Evolutionary conservation across 331 rosid species (phyloP), one percentile per base, ranked within the genome.

Genomic region (Saraca asoca): DNA sequence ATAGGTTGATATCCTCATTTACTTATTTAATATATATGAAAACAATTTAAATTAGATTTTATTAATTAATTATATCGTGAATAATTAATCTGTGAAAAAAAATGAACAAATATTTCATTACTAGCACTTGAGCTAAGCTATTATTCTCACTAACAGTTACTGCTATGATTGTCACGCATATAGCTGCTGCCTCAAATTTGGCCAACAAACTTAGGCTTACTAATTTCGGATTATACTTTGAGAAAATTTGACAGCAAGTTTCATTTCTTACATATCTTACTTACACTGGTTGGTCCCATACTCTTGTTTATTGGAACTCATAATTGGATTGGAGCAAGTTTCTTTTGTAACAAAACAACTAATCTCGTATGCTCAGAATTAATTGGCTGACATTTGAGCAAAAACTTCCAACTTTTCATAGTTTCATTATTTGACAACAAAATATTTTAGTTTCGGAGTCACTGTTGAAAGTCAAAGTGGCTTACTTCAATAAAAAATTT

Each of bases 381-480:
- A 14, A 35, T 13, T 57, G 41, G 8, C 42, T 46, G 44, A 42
- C n/a, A 44, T 33, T 60, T 61, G n/a, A 55, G 9, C 38, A 43
- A 12, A 43, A 39, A 9, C 8, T 37, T 5, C 8, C 41, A 49
- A 52, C 7, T 44, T 18, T 33, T 39, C 50, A 33, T 59, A n/a
- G n/a, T n/a, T n/a, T n/a, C n/a, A n/a, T 53, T 48, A 52, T 52
- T 53, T 39, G 61, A 52, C 62, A 7, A 35, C 16, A 24, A 9
- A n/a, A 73, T 35, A 64, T 46, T 8, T 64, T 29, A 11, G 42
- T 50, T 58, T 58, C 14, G 7, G n/a, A 31, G 42, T 42, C 53
- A 51, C 12, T 58, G 69, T 74, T 46, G 57, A 69, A 57, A 76
- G 70, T 45, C 46, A 39, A 70, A 39, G 41, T 9, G 51, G 17